phyloP scores from a whole-genome alignment of 2,329 filamentous ascomycete genomes.

The Neocucurbitaria cava region DNA sequence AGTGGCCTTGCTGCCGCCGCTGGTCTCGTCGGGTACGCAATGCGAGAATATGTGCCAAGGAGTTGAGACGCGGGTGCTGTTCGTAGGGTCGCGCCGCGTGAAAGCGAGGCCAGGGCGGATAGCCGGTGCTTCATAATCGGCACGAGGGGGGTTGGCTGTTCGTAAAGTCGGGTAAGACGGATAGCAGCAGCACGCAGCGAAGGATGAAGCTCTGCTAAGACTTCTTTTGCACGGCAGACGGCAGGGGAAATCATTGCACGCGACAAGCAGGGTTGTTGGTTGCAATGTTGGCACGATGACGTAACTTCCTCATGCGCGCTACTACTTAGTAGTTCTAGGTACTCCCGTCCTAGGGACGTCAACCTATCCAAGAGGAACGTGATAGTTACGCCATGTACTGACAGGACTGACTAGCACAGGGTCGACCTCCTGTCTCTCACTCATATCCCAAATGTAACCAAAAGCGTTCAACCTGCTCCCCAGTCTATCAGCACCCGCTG shows the following conservation, averaged over 20 bases:
- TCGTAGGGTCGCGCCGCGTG: slow-evolving; percentile 21
- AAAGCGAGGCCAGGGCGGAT: slow-evolving; percentile 27
- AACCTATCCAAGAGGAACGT: too few relatives aligned
- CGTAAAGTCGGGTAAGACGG: slow-evolving; percentile 20
- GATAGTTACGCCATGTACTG: too few relatives aligned
- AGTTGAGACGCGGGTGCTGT: slow-evolving; percentile 16
- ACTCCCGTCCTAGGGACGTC: too few relatives aligned
- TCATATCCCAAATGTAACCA: too few relatives aligned
- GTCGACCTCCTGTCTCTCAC: too few relatives aligned
- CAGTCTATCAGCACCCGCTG: slow-evolving; percentile 23
- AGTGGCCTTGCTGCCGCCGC: neutral
- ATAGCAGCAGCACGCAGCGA: slow-evolving; percentile 1
- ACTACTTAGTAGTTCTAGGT: too few relatives aligned
- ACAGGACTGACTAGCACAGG: too few relatives aligned
- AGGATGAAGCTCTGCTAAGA: neutral
- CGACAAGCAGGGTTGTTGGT: slow-evolving; percentile 23
- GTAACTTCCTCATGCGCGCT: too few relatives aligned
- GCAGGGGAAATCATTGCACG: slow-evolving; percentile 13
- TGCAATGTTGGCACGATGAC: too few relatives aligned
- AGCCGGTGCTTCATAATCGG: slow-evolving; percentile 42
- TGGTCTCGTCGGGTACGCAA: neutral
- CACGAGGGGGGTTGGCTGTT: slow-evolving; percentile 1
- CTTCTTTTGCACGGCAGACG: neutral
- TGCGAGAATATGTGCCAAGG: slow-evolving; percentile 4
- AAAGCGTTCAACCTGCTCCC: neutral